phyloP scores from a whole-genome alignment of 306 rosid genomes.

The Glycine soja region DNA sequence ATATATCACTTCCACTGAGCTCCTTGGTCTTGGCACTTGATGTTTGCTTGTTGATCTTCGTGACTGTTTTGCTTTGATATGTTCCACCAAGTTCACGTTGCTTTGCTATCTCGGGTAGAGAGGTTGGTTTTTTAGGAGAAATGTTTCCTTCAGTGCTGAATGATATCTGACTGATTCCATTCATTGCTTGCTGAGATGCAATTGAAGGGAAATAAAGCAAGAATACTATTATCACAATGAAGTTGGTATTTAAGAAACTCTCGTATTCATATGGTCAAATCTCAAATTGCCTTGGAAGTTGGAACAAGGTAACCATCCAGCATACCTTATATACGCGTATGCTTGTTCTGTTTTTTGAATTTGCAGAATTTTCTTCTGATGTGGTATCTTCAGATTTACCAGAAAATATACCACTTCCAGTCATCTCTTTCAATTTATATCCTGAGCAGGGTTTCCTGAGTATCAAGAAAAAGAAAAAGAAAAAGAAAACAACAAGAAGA shows the following conservation, averaged over 20 bases:
- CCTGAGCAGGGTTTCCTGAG: slow-evolving; percentile 79
- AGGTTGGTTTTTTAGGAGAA: slow-evolving; percentile 72
- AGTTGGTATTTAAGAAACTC: slow-evolving; percentile 36
- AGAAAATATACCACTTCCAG: slow-evolving; percentile 74
- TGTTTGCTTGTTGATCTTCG: slow-evolving; percentile 59
- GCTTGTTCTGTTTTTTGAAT: slow-evolving; percentile 58
- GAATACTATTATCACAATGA: not conserved
- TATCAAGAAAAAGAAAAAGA: not conserved
- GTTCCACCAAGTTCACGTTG: slow-evolving; percentile 93
- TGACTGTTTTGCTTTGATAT: slow-evolving; percentile 60
- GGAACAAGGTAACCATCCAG: slow-evolving; percentile 16
- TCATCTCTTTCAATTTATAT: slow-evolving; percentile 73
- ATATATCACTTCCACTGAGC: slow-evolving; percentile 85
- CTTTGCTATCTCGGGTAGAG: slow-evolving; percentile 85
- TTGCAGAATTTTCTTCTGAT: slow-evolving; percentile 56
- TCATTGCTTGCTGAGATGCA: slow-evolving; percentile 64
- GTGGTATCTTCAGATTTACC: slow-evolving; percentile 54
- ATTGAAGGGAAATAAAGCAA: slow-evolving; percentile 37
- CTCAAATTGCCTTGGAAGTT: not conserved
- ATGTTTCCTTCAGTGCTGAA: slow-evolving; percentile 68
- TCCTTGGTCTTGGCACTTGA: slow-evolving; percentile 86
- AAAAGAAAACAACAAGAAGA: not conserved
- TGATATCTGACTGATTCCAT: slow-evolving; percentile 85
- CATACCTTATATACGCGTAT: slow-evolving; percentile 74
- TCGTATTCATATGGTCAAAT: slow-evolving; percentile 17